Evolutionary conservation across 2,329 filamentous ascomycete species (phyloP).

Genomic region (Penicillium sp.): DNA sequence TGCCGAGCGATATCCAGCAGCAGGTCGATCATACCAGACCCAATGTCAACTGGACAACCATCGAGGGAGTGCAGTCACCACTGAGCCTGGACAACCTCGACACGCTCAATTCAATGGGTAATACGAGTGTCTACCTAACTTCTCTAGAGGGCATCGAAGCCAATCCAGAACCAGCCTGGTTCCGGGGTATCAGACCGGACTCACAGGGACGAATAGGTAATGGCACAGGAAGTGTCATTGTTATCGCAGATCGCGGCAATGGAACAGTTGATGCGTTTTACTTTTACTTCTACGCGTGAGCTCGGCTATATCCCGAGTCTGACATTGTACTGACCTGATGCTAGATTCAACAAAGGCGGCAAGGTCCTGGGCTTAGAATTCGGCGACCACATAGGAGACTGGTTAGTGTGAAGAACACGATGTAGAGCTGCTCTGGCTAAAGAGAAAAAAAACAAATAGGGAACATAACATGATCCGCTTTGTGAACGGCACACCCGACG

Average conservation of each 20-base stretch:
- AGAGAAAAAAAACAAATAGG: conserved; percentile 37
- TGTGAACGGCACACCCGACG: conserved; percentile 52
- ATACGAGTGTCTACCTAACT: conserved; percentile 50
- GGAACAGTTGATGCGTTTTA: conserved; percentile 59
- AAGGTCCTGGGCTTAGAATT: conserved; percentile 51
- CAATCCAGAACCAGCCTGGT: conserved; percentile 45
- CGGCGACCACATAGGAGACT: conserved; percentile 63
- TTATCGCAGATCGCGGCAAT: conserved; percentile 57
- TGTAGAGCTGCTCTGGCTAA: not conserved
- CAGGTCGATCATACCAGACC: conserved; percentile 50
- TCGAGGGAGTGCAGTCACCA: conserved; percentile 40
- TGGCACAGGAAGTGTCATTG: conserved; percentile 52
- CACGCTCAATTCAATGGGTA: conserved; percentile 46
- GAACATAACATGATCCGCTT: conserved; percentile 69
- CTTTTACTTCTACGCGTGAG: conserved; percentile 60
- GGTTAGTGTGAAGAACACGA: conserved; percentile 37
- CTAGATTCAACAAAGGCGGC: conserved; percentile 54
- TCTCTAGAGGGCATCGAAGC: conserved; percentile 49
- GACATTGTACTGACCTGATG: conserved; percentile 1
- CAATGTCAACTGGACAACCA: conserved; percentile 41
- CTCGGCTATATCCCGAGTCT: no score
- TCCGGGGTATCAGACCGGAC: conserved; percentile 55
- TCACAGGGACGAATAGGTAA: conserved; percentile 50
- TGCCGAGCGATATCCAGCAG: conserved; percentile 49
- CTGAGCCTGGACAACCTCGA: conserved; percentile 51